Base-by-base conservation (phyloP, 2,329 filamentous ascomycete genomes). In the Alternaria infectoria region DNA sequence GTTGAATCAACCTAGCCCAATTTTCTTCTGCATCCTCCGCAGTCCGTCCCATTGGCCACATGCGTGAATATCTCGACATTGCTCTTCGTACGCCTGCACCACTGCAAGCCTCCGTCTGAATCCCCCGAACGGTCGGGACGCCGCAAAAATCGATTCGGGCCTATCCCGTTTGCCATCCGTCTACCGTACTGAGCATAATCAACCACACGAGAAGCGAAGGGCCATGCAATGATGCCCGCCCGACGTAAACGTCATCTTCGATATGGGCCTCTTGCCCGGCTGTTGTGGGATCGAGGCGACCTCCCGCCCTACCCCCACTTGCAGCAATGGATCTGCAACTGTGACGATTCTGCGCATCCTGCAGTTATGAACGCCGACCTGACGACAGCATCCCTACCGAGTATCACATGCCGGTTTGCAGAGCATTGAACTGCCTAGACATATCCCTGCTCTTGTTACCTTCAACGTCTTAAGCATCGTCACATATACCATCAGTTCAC, bases 11-110 rank as follows among this genome's bases (percentile, higher is more conserved):
- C 54, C 44, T 50, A 47, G 40, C 58, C 52, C 51, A 52, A 57
- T 40, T 54, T 45, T 43, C 59, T 66, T 54, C 59, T 66, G 59
- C 52, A 66, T 30, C 30, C 45, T 44, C 43, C 60, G 40, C 50
- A 36, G 30, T 26, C 15, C 49, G 40, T 23, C 55, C 62, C 28
- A 73, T 72, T 73, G 70, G 70, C 60, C 54, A 32, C 25, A 23
- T 55, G 23, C 25, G 30, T 26, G n/a, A 56, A 61, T 63, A 59
- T 66, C 46, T 12, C 17, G 52, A 67, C 21, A 50, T 59, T 56
- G 47, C 59, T 57, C 43, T 60, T 61, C 54, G 55, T 59, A 51
- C 60, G 59, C 64, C 66, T 70, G 67, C 58, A 49, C 50, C 62
- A 57, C 63, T 60, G 66, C 66, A 69, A 59, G 56, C 65, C 62